Evolutionary conservation across 129 eudicot species (phyloP).

Genomic region (Pittosporum tobira): DNA sequence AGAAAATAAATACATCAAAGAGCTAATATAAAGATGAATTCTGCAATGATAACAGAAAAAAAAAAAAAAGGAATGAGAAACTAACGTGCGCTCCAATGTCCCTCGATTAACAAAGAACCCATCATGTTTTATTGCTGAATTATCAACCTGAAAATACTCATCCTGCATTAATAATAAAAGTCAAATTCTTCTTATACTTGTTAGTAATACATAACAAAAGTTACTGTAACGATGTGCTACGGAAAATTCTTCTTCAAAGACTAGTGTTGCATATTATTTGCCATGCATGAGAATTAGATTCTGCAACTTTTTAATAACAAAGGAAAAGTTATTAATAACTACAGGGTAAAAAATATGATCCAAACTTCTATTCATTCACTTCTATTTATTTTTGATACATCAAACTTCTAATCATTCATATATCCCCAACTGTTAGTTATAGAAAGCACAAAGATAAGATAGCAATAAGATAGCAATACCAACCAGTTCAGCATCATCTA

Average conservation of each 20-base stretch:
- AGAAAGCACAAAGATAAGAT: constrained; percentile 2
- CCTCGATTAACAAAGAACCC: constrained; percentile 98
- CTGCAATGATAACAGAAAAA: constrained; percentile 1
- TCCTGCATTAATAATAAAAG: constrained; percentile 45
- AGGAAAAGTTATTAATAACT: no score
- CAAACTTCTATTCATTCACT: neutral
- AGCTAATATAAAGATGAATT: neutral
- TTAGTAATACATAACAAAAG: neutral
- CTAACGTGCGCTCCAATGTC: constrained; percentile 81
- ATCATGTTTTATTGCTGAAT: constrained; percentile 90
- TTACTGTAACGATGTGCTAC: neutral
- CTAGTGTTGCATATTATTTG: no score
- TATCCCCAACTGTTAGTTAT: neutral
- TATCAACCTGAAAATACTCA: constrained; percentile 97
- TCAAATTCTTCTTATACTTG: neutral
- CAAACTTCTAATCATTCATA: no score
- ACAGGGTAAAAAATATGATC: no score
- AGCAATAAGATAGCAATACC: constrained; percentile 21
- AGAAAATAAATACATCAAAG: constrained; percentile 1
- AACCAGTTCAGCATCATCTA: constrained; percentile 92
- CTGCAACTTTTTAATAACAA: no score
- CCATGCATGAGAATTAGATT: no score
- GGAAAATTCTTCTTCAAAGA: neutral
- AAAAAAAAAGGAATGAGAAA: constrained; percentile 15
- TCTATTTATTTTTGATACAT: no score